Evolutionary conservation across 768 basidiomycete species (phyloP).

Genomic region (Tulasnella sp.): DNA sequence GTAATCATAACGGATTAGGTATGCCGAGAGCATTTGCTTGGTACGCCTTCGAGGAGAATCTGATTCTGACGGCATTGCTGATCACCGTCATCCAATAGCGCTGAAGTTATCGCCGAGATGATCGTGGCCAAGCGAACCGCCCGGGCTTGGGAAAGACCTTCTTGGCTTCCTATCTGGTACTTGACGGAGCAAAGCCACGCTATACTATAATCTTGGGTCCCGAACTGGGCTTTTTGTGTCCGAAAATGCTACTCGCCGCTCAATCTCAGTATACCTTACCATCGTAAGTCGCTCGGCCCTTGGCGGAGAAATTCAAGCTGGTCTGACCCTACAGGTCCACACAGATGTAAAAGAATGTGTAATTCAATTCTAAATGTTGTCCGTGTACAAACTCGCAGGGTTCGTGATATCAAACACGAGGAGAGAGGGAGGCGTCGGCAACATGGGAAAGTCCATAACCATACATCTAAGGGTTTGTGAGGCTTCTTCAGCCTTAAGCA

Average conservation of each 20-base stretch:
- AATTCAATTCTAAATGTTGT: too few species aligned
- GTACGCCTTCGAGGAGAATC: conserved; percentile 27
- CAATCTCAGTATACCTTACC: neutral
- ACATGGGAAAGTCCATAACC: neutral
- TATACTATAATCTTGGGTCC: neutral
- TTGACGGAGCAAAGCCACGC: neutral
- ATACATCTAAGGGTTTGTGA: too few species aligned
- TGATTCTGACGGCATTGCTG: neutral
- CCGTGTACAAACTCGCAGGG: neutral
- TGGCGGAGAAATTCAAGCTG: too few species aligned
- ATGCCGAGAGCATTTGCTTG: conserved; percentile 64
- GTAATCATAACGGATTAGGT: neutral
- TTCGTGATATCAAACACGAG: neutral
- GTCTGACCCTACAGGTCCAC: too few species aligned
- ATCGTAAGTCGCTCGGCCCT: too few species aligned
- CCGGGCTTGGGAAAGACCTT: conserved; percentile 38
- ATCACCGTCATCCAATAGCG: conserved; percentile 30
- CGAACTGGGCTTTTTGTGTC: neutral
- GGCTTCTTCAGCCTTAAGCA: too few species aligned
- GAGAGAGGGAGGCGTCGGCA: neutral
- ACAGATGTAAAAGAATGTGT: too few species aligned
- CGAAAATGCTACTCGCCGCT: neutral
- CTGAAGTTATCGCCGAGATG: conserved; percentile 51
- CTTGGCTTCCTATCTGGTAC: conserved; percentile 44
- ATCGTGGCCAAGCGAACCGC: conserved; percentile 37